These are phyloP conservation scores for Aphanoascus verrucosus DNA, from an alignment of 2,329 filamentous ascomycete genomes.

Conservation along the genomic window DNA sequence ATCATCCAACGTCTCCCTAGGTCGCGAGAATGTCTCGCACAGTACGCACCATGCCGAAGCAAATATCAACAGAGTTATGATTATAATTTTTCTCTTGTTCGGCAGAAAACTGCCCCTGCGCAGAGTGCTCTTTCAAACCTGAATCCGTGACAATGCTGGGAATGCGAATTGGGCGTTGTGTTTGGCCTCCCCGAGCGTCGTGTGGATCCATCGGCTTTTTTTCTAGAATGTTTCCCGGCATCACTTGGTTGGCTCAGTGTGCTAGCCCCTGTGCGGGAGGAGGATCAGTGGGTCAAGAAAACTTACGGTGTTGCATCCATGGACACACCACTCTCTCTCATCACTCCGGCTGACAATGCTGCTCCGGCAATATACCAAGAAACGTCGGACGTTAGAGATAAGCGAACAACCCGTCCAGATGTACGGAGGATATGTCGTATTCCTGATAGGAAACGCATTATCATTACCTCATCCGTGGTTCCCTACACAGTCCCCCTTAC, in stretches of 20 bases:
- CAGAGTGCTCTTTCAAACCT: not conserved
- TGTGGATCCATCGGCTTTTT: not conserved
- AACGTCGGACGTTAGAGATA: too few relatives aligned
- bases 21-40: not conserved
- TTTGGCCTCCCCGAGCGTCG: not conserved
- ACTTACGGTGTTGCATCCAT: conserved; percentile 5
- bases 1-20: not conserved
- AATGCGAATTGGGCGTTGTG: not conserved
- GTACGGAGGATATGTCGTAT: too few relatives aligned
- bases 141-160: not conserved
- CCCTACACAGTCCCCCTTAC: too few relatives aligned
- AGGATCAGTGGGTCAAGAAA: conserved; percentile 3
- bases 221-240: conserved; percentile 4
- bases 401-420: too few relatives aligned
- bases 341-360: not conserved
- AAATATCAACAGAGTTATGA: not conserved
- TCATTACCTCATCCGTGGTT: too few relatives aligned
- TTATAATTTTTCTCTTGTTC: not conserved
- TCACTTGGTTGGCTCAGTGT: not conserved
- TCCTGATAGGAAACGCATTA: too few relatives aligned
- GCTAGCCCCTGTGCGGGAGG: not conserved
- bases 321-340: not conserved
- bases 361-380: too few relatives aligned
- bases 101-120: not conserved
- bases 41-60: not conserved